phyloP scores from a whole-genome alignment of 2,329 filamentous ascomycete genomes.

The Colletotrichum echinochloae region DNA sequence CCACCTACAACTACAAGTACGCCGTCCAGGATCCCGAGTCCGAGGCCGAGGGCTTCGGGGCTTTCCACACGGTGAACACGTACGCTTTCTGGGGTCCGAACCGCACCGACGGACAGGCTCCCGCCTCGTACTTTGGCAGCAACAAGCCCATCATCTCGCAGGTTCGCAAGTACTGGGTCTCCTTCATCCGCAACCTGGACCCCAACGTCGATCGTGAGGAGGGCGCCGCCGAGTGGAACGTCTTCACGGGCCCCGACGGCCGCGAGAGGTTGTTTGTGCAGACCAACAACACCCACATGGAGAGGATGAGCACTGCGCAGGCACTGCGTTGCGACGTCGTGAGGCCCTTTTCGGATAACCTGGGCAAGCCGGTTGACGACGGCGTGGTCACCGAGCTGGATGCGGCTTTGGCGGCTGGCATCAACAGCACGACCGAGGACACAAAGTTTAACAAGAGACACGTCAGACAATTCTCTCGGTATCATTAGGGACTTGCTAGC shows the following conservation, averaged over 20 bases:
- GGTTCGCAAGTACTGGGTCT: constrained; percentile 79
- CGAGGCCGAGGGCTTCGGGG: constrained; percentile 67
- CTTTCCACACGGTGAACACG: constrained; percentile 75
- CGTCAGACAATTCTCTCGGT: constrained; percentile 12
- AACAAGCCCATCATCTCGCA: constrained; percentile 71
- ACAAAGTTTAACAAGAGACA: constrained; percentile 26
- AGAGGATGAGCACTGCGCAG: constrained; percentile 50
- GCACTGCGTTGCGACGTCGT: constrained; percentile 35
- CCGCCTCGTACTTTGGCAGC: constrained; percentile 65
- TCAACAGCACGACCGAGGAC: constrained; percentile 32
- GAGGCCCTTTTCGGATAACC: constrained; percentile 30
- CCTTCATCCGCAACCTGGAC: constrained; percentile 75
- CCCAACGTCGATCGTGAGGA: constrained; percentile 67
- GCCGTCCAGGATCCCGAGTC: constrained; percentile 71
- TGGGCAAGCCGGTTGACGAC: constrained; percentile 34
- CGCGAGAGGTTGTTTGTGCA: constrained; percentile 56
- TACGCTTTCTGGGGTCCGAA: constrained; percentile 75
- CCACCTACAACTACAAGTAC: constrained; percentile 76
- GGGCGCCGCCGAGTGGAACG: constrained; percentile 64
- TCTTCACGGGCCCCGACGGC: constrained; percentile 50
- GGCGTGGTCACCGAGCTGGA: constrained; percentile 37
- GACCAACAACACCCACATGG: constrained; percentile 56
- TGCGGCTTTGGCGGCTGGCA: constrained; percentile 32
- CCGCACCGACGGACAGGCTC: constrained; percentile 61
- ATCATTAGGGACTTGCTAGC: not conserved